Percentiles rank a stretch among this genome's conserved stretches.
These are phyloP conservation scores for Alternaria longipes DNA, from an alignment of 2,329 filamentous ascomycete species.

Conservation along the genomic window DNA sequence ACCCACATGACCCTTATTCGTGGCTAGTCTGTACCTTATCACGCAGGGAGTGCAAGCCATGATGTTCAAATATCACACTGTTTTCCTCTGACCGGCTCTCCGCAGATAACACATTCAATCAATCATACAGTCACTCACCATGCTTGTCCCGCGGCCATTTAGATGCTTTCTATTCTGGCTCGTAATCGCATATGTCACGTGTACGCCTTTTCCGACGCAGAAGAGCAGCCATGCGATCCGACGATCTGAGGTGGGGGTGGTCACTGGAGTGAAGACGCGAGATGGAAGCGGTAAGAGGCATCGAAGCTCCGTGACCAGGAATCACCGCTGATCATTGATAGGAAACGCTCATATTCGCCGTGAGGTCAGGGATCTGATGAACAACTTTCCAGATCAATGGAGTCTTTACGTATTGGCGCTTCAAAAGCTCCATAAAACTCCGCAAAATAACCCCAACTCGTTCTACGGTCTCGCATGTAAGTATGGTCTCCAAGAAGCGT, in stretches of 20 bases:
- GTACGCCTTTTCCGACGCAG: conserved; percentile 10
- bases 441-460: conserved; percentile 71
- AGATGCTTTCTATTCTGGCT: conserved; percentile 5
- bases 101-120: not conserved
- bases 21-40: not conserved
- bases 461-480: conserved; percentile 81
- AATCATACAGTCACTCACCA: conserved; percentile 8
- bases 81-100: conserved; percentile 6
- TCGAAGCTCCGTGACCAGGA: not conserved
- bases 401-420: conserved; percentile 80
- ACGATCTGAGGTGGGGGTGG: conserved; percentile 20
- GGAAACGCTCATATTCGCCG: conserved; percentile 57
- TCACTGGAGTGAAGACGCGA: conserved; percentile 30
- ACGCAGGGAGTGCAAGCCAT: not conserved
- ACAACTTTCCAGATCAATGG: conserved; percentile 70
- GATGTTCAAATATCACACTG: conserved; percentile 3
- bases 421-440: conserved; percentile 71
- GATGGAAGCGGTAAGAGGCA: conserved; percentile 28
- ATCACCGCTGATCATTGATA: conserved; percentile 18
- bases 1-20: not conserved
- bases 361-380: conserved; percentile 71
- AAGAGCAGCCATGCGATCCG: not conserved
- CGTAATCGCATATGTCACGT: conserved; percentile 16
- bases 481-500: not conserved
- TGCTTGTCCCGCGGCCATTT: conserved; percentile 12